phyloP scores from a whole-genome alignment of 192 early-diverging fungal genomes.

The Thamnidium elegans region DNA sequence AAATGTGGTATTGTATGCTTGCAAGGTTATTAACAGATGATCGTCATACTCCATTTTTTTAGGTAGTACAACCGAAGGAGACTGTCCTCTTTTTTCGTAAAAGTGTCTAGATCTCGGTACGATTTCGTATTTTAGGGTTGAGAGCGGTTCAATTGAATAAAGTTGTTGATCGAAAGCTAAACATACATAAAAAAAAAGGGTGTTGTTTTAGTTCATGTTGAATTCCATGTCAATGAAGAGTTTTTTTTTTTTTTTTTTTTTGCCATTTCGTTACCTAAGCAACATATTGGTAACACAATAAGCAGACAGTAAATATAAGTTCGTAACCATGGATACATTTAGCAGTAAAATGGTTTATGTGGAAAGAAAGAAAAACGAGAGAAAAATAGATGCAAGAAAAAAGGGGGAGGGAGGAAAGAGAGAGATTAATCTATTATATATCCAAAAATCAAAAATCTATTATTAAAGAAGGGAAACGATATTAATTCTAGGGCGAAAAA shows the following conservation, averaged over 20 bases:
- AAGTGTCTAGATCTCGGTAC: slow-evolving; percentile 17
- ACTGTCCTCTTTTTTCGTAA: slow-evolving; percentile 14
- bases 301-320: neutral
- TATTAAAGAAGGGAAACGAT: no score
- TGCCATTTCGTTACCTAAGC: neutral
- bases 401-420: no score
- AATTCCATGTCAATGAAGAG: neutral
- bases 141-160: slow-evolving; percentile 15
- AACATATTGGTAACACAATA: neutral
- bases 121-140: slow-evolving; percentile 11
- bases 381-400: no score
- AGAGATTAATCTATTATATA: no score
- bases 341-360: neutral
- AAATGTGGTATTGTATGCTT: slow-evolving; percentile 65
- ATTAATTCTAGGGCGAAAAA: no score
- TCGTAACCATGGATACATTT: neutral
- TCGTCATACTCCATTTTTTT: slow-evolving; percentile 39
- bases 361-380: neutral
- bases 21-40: slow-evolving; percentile 53
- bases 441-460: no score
- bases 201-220: neutral
- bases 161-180: neutral
- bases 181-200: neutral
- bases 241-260: neutral
- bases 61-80: slow-evolving; percentile 15